Conservation (phyloP, 129 eudicot genomes). For the Smallanthus sonchifolius region DNA sequence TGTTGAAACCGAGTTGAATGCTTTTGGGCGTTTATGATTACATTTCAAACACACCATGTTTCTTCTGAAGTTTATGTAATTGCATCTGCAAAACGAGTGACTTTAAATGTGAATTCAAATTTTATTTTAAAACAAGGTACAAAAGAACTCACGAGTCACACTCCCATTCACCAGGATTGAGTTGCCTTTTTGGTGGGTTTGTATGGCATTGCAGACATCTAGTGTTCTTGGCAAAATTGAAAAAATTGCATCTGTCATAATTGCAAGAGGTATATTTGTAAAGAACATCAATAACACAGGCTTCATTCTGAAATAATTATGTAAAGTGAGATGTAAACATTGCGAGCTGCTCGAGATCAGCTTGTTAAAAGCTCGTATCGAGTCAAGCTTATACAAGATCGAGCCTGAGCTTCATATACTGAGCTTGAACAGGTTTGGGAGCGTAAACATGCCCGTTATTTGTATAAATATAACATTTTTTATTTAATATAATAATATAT, state of each 20-base stretch:
- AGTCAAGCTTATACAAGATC: too few relatives aligned
- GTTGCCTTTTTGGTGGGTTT: slow-evolving; percentile 64
- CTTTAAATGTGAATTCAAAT: not conserved
- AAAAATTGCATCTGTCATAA: slow-evolving; percentile 55
- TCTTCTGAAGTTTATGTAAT: slow-evolving; percentile 72
- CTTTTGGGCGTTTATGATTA: slow-evolving; percentile 61
- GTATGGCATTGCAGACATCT: slow-evolving; percentile 60
- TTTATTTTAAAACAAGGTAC: not conserved
- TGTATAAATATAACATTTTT: too few relatives aligned
- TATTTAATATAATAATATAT: too few relatives aligned
- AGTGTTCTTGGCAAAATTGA: slow-evolving; percentile 73
- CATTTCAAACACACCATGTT: slow-evolving; percentile 70
- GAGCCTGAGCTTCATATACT: too few relatives aligned
- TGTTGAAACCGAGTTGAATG: slow-evolving; percentile 3
- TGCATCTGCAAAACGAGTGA: slow-evolving; percentile 49
- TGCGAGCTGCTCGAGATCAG: too few relatives aligned
- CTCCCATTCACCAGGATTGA: slow-evolving; percentile 81
- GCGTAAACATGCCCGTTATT: too few relatives aligned
- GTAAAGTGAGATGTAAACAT: too few relatives aligned
- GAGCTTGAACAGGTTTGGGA: too few relatives aligned
- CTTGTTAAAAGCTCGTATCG: too few relatives aligned
- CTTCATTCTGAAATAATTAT: not conserved
- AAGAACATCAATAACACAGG: not conserved
- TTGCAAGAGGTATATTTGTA: not conserved
- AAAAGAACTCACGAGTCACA: slow-evolving; percentile 76